Conservation (phyloP, 2,329 filamentous ascomycete genomes). For the Exophiala calicioides region DNA sequence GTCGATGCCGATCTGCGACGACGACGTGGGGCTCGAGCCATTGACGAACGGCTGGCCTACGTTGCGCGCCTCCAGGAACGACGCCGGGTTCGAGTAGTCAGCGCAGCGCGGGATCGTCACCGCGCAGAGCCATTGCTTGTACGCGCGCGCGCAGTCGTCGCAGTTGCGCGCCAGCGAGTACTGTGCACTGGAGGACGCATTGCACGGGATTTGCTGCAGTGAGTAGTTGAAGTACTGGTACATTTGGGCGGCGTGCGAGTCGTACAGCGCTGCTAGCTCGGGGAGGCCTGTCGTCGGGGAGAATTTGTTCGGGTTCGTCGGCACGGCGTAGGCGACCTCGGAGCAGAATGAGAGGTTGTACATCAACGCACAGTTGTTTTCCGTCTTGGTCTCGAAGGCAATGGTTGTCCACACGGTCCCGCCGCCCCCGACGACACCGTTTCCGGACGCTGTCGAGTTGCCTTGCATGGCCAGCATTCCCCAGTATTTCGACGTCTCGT, state of each 20-base stretch:
- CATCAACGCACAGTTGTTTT: slow-evolving; percentile 80
- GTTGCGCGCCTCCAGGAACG: slow-evolving; percentile 69
- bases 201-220: slow-evolving; percentile 81
- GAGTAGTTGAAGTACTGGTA: slow-evolving; percentile 80
- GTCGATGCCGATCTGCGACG: slow-evolving; percentile 15
- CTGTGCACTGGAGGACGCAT: slow-evolving; percentile 68
- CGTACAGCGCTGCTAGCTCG: slow-evolving; percentile 71
- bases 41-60: slow-evolving; percentile 70
- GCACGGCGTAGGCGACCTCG: slow-evolving; percentile 87
- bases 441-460: slow-evolving; percentile 56
- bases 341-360: slow-evolving; percentile 87
- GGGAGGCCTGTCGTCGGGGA: slow-evolving; percentile 57
- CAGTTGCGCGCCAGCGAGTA: slow-evolving; percentile 83
- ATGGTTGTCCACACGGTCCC: slow-evolving; percentile 72
- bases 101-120: slow-evolving; percentile 90
- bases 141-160: slow-evolving; percentile 72
- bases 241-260: slow-evolving; percentile 67
- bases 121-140: slow-evolving; percentile 93
- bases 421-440: slow-evolving; percentile 66
- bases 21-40: slow-evolving; percentile 57
- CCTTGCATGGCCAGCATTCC: slow-evolving; percentile 69
- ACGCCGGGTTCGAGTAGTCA: slow-evolving; percentile 65
- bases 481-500: slow-evolving; percentile 68
- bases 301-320: slow-evolving; percentile 65
- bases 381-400: slow-evolving; percentile 74